Base-by-base conservation (phyloP, 306 rosid species). In the Rosa rugosa region DNA sequence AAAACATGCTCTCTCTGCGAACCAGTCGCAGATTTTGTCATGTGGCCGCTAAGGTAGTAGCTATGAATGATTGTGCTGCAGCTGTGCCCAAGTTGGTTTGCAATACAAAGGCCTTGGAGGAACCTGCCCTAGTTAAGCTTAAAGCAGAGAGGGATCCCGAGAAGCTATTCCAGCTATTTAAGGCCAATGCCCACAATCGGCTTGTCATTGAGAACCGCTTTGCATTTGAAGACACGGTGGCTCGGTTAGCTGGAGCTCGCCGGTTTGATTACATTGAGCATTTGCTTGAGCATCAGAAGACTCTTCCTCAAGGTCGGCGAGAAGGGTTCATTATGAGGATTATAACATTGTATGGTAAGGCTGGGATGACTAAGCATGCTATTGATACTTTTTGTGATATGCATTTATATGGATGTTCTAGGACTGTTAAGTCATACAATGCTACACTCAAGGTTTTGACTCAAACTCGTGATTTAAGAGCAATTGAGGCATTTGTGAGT, bases 1-100 rank as follows among this genome's bases (percentile, higher is more conserved):
- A 73, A 81, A 90, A 83, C 83, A 92, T 92, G 97, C 91, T 87
- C 86, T 81, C 89, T 78, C 91, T 87, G 89, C 96, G 92, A 80
- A 83, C 87, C 59, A 54, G 79, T 83, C 91, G 87, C 92, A 89
- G 91, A 88, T 77, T 92, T 82, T 84, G 81, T 75, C 80, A 78
- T 73, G 69, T 79, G 65, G 81, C 84, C 64, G 69, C 84, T 46
- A 36, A 8, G 7, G 73, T 81, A 22, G 14, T 77, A 83, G 68
- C 51, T 54, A 83, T 79, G 31, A 23, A 62, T 45, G 80, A 83
- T 27, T 46, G 69, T 41, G 9, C 80, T 17, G 60, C 72, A 6
- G 57, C 73, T 36, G 73, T 63, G 34, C 54, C 78, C 11, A 85
- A 69, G 49, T 79, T 2, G 64, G 64, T 57, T 72, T 79, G 12